phyloP scores from a whole-genome alignment of 192 early-diverging fungal genomes.

The Entomortierella beljakovae region DNA sequence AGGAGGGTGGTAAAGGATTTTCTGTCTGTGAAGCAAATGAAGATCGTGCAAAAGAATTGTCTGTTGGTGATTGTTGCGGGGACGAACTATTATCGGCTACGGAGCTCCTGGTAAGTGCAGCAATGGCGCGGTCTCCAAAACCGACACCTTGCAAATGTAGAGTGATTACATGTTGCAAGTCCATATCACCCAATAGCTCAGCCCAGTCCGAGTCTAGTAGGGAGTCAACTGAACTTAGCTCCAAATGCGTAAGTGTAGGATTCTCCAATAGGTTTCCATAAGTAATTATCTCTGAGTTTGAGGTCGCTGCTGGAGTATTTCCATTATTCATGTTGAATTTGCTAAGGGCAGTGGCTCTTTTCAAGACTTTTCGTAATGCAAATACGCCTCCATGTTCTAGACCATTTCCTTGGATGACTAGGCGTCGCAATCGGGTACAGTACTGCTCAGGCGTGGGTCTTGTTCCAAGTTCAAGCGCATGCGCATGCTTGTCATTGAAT shows the following conservation, averaged over 20 bases:
- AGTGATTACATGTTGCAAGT: slow-evolving; percentile 17
- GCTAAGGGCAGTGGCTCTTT: slow-evolving; percentile 10
- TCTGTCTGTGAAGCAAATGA: slow-evolving; percentile 7
- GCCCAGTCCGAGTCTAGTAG: slow-evolving; percentile 39
- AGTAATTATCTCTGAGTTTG: slow-evolving; percentile 4
- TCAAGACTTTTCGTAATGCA: slow-evolving; percentile 22
- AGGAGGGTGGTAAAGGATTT: slow-evolving; percentile 9
- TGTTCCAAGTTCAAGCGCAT: slow-evolving; percentile 46
- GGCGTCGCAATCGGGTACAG: slow-evolving; percentile 26
- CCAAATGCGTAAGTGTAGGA: slow-evolving; percentile 37
- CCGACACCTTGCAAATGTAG: slow-evolving; percentile 34
- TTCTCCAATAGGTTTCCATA: slow-evolving; percentile 25
- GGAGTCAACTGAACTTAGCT: slow-evolving; percentile 36
- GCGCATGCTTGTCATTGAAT: slow-evolving; percentile 46
- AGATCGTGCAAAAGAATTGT: slow-evolving; percentile 4
- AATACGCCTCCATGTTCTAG: slow-evolving; percentile 24
- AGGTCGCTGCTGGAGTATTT: not conserved
- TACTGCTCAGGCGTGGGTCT: slow-evolving; percentile 3
- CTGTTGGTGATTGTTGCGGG: slow-evolving; percentile 3
- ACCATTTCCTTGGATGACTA: slow-evolving; percentile 49
- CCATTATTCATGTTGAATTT: not conserved
- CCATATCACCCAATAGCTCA: slow-evolving; percentile 20
- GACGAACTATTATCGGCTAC: not conserved
- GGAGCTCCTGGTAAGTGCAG: slow-evolving; percentile 4
- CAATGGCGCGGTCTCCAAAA: slow-evolving; percentile 34